Evolutionary conservation across 768 basidiomycete species (phyloP).

Genomic region (Xerocomellus chrysenteron): DNA sequence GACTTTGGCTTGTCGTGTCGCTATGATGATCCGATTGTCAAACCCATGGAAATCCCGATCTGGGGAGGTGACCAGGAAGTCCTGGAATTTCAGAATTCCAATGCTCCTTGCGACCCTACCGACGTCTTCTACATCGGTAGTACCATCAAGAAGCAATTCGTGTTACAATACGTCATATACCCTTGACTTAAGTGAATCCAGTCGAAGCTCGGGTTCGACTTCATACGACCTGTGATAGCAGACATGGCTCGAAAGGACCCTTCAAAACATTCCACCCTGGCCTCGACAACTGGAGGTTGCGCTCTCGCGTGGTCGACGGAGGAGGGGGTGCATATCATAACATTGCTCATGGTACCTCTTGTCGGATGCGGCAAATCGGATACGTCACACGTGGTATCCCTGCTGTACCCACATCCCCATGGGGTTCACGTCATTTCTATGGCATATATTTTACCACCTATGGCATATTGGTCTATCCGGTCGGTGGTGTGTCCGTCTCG

Average conservation of each 20-base stretch:
- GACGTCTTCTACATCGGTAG: constrained; percentile 48
- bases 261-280: constrained; percentile 30
- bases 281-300: constrained; percentile 26
- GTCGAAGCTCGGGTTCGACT: constrained; percentile 20
- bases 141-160: constrained; percentile 31
- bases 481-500: too few species aligned
- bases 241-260: constrained; percentile 42
- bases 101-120: constrained; percentile 32
- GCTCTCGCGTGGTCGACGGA: constrained; percentile 25
- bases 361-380: constrained; percentile 27
- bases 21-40: constrained; percentile 24
- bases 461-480: neutral
- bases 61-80: constrained; percentile 42
- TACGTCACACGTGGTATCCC: constrained; percentile 17
- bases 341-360: constrained; percentile 5
- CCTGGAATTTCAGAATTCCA: constrained; percentile 35
- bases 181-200: neutral
- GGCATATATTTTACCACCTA: neutral
- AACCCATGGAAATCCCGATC: constrained; percentile 30
- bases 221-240: constrained; percentile 33
- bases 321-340: neutral
- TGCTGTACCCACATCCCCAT: constrained; percentile 15
- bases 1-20: constrained; percentile 26
- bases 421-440: neutral
- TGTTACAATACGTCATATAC: neutral